Conservation (phyloP, 768 basidiomycete genomes). For the Sistotremastrum niveocremeum region DNA sequence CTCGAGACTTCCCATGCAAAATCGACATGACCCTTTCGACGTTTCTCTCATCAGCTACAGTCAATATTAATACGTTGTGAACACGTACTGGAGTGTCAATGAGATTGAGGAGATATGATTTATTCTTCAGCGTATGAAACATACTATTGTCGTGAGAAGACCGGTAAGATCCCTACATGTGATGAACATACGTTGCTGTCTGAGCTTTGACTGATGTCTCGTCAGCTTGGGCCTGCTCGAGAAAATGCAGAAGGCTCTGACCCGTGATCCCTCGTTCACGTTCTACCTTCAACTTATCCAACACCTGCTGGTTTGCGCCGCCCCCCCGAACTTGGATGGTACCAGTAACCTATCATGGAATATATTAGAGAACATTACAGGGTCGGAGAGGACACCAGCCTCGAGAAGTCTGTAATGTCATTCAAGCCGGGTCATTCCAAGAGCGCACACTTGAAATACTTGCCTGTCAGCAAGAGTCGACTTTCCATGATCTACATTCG, state of each 20-base stretch:
- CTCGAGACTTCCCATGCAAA: slow-evolving; percentile 96
- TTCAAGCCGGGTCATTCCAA: slow-evolving; percentile 1
- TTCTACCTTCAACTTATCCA: slow-evolving; percentile 94
- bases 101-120: slow-evolving; percentile 70
- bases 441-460: slow-evolving; percentile 12
- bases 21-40: slow-evolving; percentile 79
- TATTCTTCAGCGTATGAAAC: slow-evolving; percentile 47
- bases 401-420: slow-evolving; percentile 45
- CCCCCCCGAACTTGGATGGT: slow-evolving; percentile 59
- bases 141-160: slow-evolving; percentile 35
- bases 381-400: slow-evolving; percentile 24
- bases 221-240: slow-evolving; percentile 1
- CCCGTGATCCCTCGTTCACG: slow-evolving; percentile 94
- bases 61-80: not conserved
- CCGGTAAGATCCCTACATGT: not conserved
- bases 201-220: slow-evolving; percentile 73
- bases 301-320: slow-evolving; percentile 69
- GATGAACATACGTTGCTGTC: slow-evolving; percentile 54
- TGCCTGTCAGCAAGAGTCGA: slow-evolving; percentile 84
- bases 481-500: slow-evolving; percentile 77
- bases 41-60: not conserved
- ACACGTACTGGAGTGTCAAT: slow-evolving; percentile 82
- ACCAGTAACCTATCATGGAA: slow-evolving; percentile 59
- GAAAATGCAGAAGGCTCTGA: slow-evolving; percentile 15
- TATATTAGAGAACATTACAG: not conserved